Percentiles rank a stretch among this genome's conserved stretches.
These are phyloP conservation scores for Camellia sinensis DNA, from an alignment of 148 eudicot genomes.

Conservation along the genomic window DNA sequence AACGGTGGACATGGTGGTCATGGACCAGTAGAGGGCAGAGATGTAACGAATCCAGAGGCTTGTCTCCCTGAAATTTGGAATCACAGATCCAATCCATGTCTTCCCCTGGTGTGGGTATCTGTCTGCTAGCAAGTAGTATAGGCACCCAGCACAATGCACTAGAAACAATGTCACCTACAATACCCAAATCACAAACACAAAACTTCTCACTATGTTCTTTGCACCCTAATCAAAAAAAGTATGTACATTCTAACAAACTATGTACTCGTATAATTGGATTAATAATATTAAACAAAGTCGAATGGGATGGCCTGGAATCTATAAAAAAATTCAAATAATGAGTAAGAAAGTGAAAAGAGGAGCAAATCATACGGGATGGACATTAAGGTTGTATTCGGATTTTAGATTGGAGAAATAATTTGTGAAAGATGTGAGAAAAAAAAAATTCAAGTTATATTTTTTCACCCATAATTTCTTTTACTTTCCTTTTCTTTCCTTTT, in stretches of 20 bases:
- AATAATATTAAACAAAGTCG: not conserved
- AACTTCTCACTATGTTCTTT: not conserved
- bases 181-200: not conserved
- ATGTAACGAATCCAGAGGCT: conserved; percentile 59
- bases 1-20: conserved; percentile 80
- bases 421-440: too few relatives aligned
- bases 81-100: conserved; percentile 72
- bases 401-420: too few relatives aligned
- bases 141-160: conserved; percentile 81
- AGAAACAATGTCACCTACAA: conserved; percentile 66
- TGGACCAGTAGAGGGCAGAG: conserved; percentile 82
- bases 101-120: conserved; percentile 64
- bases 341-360: not conserved
- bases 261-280: too few relatives aligned
- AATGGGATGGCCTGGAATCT: not conserved
- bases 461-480: too few relatives aligned
- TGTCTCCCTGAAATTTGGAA: conserved; percentile 64
- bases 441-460: too few relatives aligned
- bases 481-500: too few relatives aligned
- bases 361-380: too few relatives aligned
- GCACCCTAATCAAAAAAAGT: too few relatives aligned
- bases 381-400: too few relatives aligned
- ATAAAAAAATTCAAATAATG: not conserved
- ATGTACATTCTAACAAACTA: too few relatives aligned
- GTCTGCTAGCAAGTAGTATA: conserved; percentile 70